Conservation (phyloP, 257 asterid genomes). For the Eustoma russellianum region DNA sequence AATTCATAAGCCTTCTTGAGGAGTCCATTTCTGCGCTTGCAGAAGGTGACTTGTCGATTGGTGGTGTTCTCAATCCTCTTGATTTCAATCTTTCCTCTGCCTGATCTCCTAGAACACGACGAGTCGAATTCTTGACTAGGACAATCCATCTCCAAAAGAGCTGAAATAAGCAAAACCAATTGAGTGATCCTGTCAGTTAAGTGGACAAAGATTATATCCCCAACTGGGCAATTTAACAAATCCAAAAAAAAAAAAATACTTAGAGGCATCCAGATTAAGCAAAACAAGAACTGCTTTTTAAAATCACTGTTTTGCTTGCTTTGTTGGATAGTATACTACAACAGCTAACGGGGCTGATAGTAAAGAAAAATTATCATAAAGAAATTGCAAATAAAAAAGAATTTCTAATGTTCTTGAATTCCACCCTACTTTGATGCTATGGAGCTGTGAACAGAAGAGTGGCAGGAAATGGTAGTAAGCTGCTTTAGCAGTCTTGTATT, state of each 20-base stretch:
- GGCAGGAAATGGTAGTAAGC: constrained; percentile 40
- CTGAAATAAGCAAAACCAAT: not conserved
- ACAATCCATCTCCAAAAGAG: constrained; percentile 36
- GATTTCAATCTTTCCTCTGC: constrained; percentile 88
- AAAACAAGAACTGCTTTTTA: not conserved
- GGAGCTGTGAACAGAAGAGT: constrained; percentile 23
- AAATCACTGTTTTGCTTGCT: constrained; percentile 1
- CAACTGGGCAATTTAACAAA: not conserved
- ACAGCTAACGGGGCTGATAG: too few species aligned
- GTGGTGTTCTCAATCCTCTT: constrained; percentile 96
- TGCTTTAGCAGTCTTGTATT: constrained; percentile 29
- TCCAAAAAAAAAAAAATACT: not conserved
- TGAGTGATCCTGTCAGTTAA: not conserved
- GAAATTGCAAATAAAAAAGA: constrained; percentile 12
- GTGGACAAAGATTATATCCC: not conserved
- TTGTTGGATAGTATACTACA: constrained; percentile 13
- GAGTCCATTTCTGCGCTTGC: constrained; percentile 85
- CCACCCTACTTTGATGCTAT: constrained; percentile 15
- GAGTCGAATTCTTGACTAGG: constrained; percentile 59
- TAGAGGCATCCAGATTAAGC: too few species aligned
- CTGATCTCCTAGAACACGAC: constrained; percentile 55
- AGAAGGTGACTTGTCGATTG: constrained; percentile 92
- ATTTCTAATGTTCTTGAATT: constrained; percentile 11
- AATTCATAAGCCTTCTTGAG: constrained; percentile 87
- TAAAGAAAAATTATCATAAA: constrained; percentile 12